Conservation (phyloP, 2,329 filamentous ascomycete genomes). For the Zasmidium cellare region DNA sequence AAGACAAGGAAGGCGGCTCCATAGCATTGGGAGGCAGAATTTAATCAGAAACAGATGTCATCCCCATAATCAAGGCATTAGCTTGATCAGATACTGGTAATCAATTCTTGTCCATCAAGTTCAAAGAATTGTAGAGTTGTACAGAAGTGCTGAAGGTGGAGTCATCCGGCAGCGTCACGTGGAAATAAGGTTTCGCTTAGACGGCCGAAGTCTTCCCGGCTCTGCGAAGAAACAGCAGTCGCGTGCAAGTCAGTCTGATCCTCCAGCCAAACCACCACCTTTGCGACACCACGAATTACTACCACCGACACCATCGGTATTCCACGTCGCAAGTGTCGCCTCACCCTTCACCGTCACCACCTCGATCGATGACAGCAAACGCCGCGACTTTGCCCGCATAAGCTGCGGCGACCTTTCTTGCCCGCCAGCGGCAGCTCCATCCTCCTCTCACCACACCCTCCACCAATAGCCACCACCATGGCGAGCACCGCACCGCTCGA, state of each 20-base stretch:
- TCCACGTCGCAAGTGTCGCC: not conserved
- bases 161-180: too few species aligned
- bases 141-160: too few species aligned
- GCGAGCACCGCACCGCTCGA: slow-evolving; percentile 4
- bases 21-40: not conserved
- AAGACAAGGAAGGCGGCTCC: not conserved
- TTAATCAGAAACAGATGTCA: too few species aligned
- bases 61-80: too few species aligned
- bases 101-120: too few species aligned
- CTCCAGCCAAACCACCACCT: not conserved
- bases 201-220: too few species aligned
- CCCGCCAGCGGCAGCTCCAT: slow-evolving; percentile 4
- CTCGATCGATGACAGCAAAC: slow-evolving; percentile 14
- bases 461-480: slow-evolving; percentile 1
- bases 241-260: not conserved
- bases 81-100: too few species aligned
- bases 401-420: slow-evolving; percentile 15
- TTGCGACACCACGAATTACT: not conserved
- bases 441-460: not conserved
- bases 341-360: not conserved
- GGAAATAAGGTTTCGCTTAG: too few species aligned
- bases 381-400: slow-evolving; percentile 9
- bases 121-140: too few species aligned
- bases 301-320: not conserved
- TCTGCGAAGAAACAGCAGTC: too few species aligned